Evolutionary conservation across 2,329 filamentous ascomycete species (phyloP).

Genomic region (Didymella glomerata): DNA sequence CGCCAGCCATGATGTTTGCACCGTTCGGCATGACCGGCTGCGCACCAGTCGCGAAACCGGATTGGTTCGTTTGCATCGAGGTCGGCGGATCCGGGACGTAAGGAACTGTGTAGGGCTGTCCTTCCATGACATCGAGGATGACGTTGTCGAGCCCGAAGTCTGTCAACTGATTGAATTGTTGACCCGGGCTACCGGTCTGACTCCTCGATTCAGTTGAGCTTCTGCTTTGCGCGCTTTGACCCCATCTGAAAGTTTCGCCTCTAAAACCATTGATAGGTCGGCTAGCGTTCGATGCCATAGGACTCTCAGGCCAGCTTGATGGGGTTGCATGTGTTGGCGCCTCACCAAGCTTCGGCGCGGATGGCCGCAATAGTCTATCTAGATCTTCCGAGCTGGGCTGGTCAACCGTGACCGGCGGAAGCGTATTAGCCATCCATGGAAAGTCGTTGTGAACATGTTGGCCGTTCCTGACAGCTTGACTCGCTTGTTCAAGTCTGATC

Average conservation of each 20-base stretch:
- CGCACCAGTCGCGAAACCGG: slow-evolving; percentile 3
- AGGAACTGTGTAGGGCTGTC: slow-evolving; percentile 3
- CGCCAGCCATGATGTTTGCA: slow-evolving; percentile 1
- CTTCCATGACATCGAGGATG: slow-evolving; percentile 42
- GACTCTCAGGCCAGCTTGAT: slow-evolving; percentile 39
- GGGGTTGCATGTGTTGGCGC: slow-evolving; percentile 27
- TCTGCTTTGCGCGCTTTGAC: neutral
- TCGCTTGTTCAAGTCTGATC: slow-evolving; percentile 51
- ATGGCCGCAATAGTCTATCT: slow-evolving; percentile 43
- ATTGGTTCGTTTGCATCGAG: slow-evolving; percentile 7
- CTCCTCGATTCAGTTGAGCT: neutral
- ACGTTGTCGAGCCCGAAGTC: slow-evolving; percentile 40
- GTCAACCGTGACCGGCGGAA: slow-evolving; percentile 19
- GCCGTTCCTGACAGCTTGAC: slow-evolving; percentile 36
- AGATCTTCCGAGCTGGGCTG: slow-evolving; percentile 37
- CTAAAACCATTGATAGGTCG: neutral
- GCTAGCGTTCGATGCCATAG: slow-evolving; percentile 7
- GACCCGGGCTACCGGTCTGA: slow-evolving; percentile 15
- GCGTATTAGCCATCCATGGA: slow-evolving; percentile 5
- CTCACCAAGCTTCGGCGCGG: slow-evolving; percentile 41
- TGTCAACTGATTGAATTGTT: slow-evolving; percentile 33
- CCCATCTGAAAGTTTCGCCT: slow-evolving; percentile 6
- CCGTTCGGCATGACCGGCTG: slow-evolving; percentile 13
- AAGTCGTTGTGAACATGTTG: slow-evolving; percentile 22
- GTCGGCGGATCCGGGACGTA: neutral